These are phyloP conservation scores for Trichosporon faecale DNA, from an alignment of 1,284 basidiomycete genomes.

Conservation along the genomic window DNA sequence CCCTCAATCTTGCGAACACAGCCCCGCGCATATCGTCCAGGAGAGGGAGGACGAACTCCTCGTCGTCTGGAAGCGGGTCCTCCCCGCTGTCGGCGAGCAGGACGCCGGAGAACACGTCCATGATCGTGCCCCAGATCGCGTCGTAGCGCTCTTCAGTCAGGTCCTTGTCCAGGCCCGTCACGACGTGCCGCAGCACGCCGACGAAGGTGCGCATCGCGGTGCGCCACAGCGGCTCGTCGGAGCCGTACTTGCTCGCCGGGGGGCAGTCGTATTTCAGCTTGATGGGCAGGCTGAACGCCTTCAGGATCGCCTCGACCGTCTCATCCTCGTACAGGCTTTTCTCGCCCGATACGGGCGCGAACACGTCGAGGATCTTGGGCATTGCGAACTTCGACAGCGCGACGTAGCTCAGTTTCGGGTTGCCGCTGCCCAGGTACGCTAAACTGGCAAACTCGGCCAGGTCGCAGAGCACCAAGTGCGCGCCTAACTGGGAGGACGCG, in stretches of 20 bases:
- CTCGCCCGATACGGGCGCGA: constrained; percentile 45
- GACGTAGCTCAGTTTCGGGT: constrained; percentile 75
- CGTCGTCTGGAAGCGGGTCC: constrained; percentile 68
- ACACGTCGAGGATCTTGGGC: constrained; percentile 71
- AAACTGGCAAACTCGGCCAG: constrained; percentile 80
- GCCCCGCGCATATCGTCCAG: constrained; percentile 73
- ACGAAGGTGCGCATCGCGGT: constrained; percentile 54
- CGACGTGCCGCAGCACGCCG: constrained; percentile 27
- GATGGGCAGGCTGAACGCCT: constrained; percentile 82
- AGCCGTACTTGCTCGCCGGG: constrained; percentile 74
- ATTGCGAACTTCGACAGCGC: constrained; percentile 81
- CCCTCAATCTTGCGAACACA: constrained; percentile 71
- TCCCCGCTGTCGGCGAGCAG: constrained; percentile 79
- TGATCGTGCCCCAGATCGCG: constrained; percentile 78
- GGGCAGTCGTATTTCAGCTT: constrained; percentile 95
- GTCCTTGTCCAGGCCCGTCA: constrained; percentile 39
- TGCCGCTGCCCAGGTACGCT: constrained; percentile 68
- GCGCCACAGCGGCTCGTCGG: constrained; percentile 85
- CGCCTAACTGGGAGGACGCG: constrained; percentile 57
- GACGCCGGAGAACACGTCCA: constrained; percentile 75
- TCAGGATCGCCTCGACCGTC: constrained; percentile 75
- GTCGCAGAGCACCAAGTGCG: constrained; percentile 73
- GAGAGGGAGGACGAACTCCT: constrained; percentile 81
- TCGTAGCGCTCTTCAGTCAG: constrained; percentile 64
- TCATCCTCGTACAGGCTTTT: constrained; percentile 68